Conservation (phyloP, 2,329 filamentous ascomycete species). For the Ceratocystis eucalypticola region DNA sequence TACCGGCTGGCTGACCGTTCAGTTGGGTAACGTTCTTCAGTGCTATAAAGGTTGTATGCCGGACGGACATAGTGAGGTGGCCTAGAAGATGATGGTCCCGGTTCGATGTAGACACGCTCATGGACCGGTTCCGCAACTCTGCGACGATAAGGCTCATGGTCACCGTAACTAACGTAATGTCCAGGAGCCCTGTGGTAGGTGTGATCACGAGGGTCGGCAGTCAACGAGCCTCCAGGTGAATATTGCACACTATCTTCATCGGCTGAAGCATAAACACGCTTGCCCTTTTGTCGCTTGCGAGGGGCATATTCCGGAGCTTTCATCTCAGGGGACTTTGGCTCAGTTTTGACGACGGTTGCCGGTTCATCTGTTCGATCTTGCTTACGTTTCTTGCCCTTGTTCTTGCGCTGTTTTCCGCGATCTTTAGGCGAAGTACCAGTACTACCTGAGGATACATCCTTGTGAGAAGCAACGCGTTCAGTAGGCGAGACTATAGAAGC, state of each 20-base stretch:
- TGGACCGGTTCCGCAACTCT: constrained; percentile 18
- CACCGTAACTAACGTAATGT: constrained; percentile 5
- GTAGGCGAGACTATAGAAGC: constrained; percentile 5
- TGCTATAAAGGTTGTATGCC: constrained; percentile 8
- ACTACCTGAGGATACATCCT: constrained; percentile 10
- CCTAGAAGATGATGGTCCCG: neutral
- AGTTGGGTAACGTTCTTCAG: constrained; percentile 3
- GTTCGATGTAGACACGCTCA: constrained; percentile 12
- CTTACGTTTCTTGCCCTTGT: constrained; percentile 41
- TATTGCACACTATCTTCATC: constrained; percentile 21
- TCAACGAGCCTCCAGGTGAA: constrained; percentile 9
- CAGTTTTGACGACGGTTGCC: constrained; percentile 45
- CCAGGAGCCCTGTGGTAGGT: constrained; percentile 3
- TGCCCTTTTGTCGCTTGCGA: constrained; percentile 37
- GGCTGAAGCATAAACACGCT: constrained; percentile 24
- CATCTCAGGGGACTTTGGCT: constrained; percentile 50
- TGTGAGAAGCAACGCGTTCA: constrained; percentile 24
- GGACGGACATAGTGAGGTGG: constrained; percentile 13
- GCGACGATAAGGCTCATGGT: constrained; percentile 22
- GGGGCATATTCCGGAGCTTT: constrained; percentile 40
- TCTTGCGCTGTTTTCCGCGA: constrained; percentile 27
- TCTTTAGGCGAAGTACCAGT: constrained; percentile 10
- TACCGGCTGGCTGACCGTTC: constrained; percentile 7
- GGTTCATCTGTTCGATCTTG: constrained; percentile 30
- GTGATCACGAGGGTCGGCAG: constrained; percentile 2